Evolutionary conservation across 805 yeast genomes (phyloP).

Genomic region (Schizosaccharomyces japonicus): DNA sequence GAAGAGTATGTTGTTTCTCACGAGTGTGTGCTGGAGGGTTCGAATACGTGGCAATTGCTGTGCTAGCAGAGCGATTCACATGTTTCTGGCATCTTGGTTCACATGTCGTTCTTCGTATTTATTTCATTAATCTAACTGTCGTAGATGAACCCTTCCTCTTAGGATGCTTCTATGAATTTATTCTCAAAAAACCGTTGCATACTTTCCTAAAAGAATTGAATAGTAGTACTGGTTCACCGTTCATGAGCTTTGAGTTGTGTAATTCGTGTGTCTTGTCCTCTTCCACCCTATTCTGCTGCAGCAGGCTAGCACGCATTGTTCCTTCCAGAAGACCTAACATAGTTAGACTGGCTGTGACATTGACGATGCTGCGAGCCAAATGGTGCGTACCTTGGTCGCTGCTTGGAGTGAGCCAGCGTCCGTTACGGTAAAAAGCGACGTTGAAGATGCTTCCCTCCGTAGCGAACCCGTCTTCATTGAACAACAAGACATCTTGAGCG

Average conservation of each 20-base stretch:
- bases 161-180: background rate
- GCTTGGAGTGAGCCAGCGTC: conserved; percentile 62
- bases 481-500: conserved; percentile 41
- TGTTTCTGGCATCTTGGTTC: background rate
- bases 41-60: too few species aligned
- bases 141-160: conserved; percentile 2
- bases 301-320: conserved; percentile 41
- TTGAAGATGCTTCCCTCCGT: conserved; percentile 71
- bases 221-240: conserved; percentile 48
- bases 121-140: background rate
- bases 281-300: conserved; percentile 26
- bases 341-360: background rate
- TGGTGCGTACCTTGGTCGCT: conserved; percentile 37
- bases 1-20: conserved; percentile 28
- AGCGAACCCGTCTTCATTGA: conserved; percentile 33
- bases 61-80: background rate
- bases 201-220: conserved; percentile 24
- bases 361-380: too few species aligned
- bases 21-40: too few species aligned
- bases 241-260: conserved; percentile 21
- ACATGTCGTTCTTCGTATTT: background rate
- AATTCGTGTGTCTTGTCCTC: conserved; percentile 27
- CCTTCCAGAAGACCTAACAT: conserved; percentile 33
- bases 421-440: conserved; percentile 36
- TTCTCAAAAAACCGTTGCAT: background rate